These are phyloP conservation scores for Aschersonia sp. DNA, from an alignment of 2,329 filamentous ascomycete species.

Conservation along the genomic window DNA sequence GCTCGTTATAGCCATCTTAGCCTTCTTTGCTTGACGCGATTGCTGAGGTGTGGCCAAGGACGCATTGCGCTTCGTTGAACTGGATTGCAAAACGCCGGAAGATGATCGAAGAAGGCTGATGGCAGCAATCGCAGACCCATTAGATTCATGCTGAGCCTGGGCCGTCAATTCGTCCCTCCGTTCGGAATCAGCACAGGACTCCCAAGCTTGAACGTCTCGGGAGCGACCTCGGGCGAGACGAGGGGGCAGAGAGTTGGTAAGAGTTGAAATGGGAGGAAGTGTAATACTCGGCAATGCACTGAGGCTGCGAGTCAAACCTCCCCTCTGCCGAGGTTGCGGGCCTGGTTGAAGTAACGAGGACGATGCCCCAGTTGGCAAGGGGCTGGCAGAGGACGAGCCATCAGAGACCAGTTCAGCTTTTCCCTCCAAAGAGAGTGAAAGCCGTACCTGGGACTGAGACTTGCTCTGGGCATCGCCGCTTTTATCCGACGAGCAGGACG, in stretches of 20 bases:
- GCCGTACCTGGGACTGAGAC: slow-evolving; percentile 44
- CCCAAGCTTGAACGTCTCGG: slow-evolving; percentile 79
- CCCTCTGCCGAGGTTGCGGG: slow-evolving; percentile 29
- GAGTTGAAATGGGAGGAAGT: slow-evolving; percentile 38
- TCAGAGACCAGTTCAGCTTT: slow-evolving; percentile 74
- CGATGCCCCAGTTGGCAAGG: slow-evolving; percentile 13
- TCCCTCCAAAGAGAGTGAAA: slow-evolving; percentile 77
- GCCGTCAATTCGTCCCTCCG: slow-evolving; percentile 62
- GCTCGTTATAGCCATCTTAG: slow-evolving; percentile 42
- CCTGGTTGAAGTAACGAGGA: slow-evolving; percentile 31
- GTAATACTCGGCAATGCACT: slow-evolving; percentile 49
- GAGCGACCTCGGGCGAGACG: slow-evolving; percentile 57
- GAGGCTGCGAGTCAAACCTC: slow-evolving; percentile 51
- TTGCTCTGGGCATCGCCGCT: slow-evolving; percentile 20
- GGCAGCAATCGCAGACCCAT: slow-evolving; percentile 64
- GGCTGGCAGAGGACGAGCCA: slow-evolving; percentile 43
- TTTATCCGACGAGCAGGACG: slow-evolving; percentile 25
- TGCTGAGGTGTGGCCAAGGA: slow-evolving; percentile 16
- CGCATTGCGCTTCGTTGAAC: slow-evolving; percentile 51
- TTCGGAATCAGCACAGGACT: slow-evolving; percentile 76
- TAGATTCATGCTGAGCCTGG: slow-evolving; percentile 69
- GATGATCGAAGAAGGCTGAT: slow-evolving; percentile 69
- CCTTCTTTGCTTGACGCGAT: slow-evolving; percentile 37
- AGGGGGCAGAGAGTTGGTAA: slow-evolving; percentile 37
- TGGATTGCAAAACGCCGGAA: slow-evolving; percentile 36